Percentiles rank a stretch among this genome's conserved stretches.
Conservation (phyloP, 1,284 basidiomycete genomes). For the Sparassis latifolia region DNA sequence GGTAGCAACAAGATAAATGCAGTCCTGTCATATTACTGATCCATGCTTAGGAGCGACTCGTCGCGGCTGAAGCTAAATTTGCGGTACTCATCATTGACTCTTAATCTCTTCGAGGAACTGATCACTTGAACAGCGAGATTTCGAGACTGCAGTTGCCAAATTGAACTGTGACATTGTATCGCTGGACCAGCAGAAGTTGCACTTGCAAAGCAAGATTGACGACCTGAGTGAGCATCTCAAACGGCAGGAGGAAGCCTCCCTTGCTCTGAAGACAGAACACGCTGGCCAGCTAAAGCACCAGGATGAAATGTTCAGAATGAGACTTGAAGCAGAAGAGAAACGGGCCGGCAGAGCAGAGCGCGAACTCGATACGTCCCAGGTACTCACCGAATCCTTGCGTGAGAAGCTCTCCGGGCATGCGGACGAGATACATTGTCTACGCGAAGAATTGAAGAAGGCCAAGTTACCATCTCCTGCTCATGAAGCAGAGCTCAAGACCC, state of each 20-base stretch:
- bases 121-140: conserved; percentile 12
- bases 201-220: conserved; percentile 13
- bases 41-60: conserved; percentile 25
- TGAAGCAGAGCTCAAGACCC: conserved; percentile 16
- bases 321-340: conserved; percentile 12
- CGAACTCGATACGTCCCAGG: conserved; percentile 14
- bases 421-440: conserved; percentile 14
- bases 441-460: conserved; percentile 15
- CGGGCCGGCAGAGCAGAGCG: conserved; percentile 13
- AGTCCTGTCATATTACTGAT: no score
- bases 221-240: conserved; percentile 14
- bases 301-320: conserved; percentile 6
- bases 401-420: conserved; percentile 7
- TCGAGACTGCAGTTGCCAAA: conserved; percentile 16
- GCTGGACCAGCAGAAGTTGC: conserved; percentile 19
- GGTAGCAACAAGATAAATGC: conserved; percentile 23
- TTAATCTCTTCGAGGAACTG: background rate
- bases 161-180: conserved; percentile 19
- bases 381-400: conserved; percentile 8
- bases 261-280: conserved; percentile 13
- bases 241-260: conserved; percentile 9
- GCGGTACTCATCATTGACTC: conserved; percentile 16
- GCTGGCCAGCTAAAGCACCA: conserved; percentile 13
- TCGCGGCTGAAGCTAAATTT: conserved; percentile 21
- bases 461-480: conserved; percentile 15